A percentile compares a stretch with the other conserved stretches of the same genome.
phyloP scores from a whole-genome alignment of 202 grass and related monocot species.

The Panicum virgatum region DNA sequence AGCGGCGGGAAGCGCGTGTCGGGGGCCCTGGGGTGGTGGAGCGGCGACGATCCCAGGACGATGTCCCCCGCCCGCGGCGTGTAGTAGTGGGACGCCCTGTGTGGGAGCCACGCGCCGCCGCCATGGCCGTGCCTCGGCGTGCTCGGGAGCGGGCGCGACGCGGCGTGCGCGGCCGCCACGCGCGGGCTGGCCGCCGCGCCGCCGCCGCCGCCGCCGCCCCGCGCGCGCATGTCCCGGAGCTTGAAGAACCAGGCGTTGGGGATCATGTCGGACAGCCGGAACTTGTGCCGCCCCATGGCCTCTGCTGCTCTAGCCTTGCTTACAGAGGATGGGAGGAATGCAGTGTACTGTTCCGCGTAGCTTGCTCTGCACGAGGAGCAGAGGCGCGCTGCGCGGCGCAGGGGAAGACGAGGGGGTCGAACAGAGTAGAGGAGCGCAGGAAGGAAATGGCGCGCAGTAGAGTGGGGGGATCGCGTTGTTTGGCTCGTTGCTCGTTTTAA shows the following conservation, averaged over 20 bases:
- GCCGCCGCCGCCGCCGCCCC: constrained; percentile 20
- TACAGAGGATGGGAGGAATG: background rate
- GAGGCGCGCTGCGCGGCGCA: background rate
- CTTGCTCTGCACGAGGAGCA: constrained; percentile 48
- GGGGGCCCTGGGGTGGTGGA: constrained; percentile 41
- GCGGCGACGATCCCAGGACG: constrained; percentile 31
- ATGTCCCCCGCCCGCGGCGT: constrained; percentile 51
- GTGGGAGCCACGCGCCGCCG: constrained; percentile 35
- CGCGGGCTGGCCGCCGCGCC: background rate
- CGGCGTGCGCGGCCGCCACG: background rate
- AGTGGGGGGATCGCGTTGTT: constrained; percentile 20
- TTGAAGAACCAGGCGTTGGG: constrained; percentile 95
- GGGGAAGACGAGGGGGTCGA: background rate
- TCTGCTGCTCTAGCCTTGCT: background rate
- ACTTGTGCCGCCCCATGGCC: constrained; percentile 74
- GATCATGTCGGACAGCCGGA: constrained; percentile 82
- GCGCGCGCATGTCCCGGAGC: constrained; percentile 64
- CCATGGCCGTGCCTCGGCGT: constrained; percentile 7
- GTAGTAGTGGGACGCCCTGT: constrained; percentile 82
- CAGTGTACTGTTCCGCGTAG: background rate
- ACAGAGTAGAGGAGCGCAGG: constrained; percentile 1
- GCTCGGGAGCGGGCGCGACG: constrained; percentile 17
- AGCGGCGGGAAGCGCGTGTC: constrained; percentile 58
- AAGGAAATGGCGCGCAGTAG: constrained; percentile 44
- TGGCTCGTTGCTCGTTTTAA: background rate